Conservation (phyloP, 1,139 yeast genomes). For the Scheffersomyces quercinus region DNA sequence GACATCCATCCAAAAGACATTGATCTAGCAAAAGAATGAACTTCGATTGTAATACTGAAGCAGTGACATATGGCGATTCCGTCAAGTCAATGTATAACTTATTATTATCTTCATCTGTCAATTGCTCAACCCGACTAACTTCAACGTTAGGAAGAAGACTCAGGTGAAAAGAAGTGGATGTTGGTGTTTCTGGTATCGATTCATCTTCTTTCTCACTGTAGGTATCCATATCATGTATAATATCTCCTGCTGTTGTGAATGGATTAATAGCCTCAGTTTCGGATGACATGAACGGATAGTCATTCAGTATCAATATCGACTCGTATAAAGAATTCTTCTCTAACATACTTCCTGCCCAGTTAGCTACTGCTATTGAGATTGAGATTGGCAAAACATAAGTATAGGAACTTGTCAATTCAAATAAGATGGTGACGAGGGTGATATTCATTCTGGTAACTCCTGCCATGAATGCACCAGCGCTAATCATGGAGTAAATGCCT, state of each 20-base stretch:
- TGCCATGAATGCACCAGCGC: slow-evolving; percentile 71
- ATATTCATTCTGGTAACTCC: slow-evolving; percentile 69
- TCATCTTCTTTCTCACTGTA: slow-evolving; percentile 5
- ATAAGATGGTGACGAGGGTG: slow-evolving; percentile 58
- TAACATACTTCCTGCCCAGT: slow-evolving; percentile 57
- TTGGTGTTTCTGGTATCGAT: neutral
- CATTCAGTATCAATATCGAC: slow-evolving; percentile 47
- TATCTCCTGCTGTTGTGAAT: slow-evolving; percentile 34
- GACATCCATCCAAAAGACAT: slow-evolving; percentile 55
- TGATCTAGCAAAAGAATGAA: slow-evolving; percentile 37
- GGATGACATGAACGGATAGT: slow-evolving; percentile 54
- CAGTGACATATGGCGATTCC: slow-evolving; percentile 36
- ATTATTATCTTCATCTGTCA: slow-evolving; percentile 6
- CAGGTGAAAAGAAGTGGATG: too few relatives aligned
- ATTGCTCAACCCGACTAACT: neutral
- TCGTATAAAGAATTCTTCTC: slow-evolving; percentile 59
- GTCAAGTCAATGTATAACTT: slow-evolving; percentile 40
- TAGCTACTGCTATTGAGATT: slow-evolving; percentile 56
- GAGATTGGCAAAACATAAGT: slow-evolving; percentile 63
- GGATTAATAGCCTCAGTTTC: slow-evolving; percentile 44
- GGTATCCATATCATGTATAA: slow-evolving; percentile 30
- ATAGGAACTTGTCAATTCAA: slow-evolving; percentile 61
- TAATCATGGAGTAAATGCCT: slow-evolving; percentile 66
- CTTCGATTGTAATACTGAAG: slow-evolving; percentile 32
- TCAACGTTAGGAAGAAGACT: neutral